Conservation (phyloP, 768 basidiomycete species). For the Cystobasidium tubakii region DNA sequence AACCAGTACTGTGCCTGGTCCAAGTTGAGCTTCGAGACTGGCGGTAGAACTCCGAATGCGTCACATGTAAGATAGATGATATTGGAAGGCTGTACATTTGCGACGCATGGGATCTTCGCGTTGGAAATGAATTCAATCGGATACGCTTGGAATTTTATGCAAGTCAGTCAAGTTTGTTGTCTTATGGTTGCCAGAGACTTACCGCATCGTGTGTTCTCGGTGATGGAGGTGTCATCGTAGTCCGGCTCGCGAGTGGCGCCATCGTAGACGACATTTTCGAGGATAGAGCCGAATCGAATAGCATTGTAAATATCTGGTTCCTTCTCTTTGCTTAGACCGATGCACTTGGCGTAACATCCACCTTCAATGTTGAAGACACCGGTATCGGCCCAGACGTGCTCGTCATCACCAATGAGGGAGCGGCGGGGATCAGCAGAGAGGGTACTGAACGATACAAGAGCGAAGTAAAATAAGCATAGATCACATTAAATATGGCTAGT, state of each 20-base stretch:
- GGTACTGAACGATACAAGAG: conserved; percentile 52
- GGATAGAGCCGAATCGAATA: conserved; percentile 89
- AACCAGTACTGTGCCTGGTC: conserved; percentile 81
- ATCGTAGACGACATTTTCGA: conserved; percentile 98
- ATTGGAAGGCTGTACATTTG: conserved; percentile 85
- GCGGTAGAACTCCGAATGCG: conserved; percentile 90
- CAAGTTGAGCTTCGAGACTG: conserved; percentile 82
- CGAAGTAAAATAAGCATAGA: background rate
- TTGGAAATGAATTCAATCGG: conserved; percentile 96
- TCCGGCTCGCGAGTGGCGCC: conserved; percentile 74
- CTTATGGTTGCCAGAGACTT: no score
- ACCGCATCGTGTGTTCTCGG: conserved; percentile 94
- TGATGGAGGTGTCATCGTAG: conserved; percentile 93
- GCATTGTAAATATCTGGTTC: conserved; percentile 97
- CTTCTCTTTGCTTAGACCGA: conserved; percentile 93
- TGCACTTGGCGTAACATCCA: conserved; percentile 96
- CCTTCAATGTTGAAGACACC: conserved; percentile 99
- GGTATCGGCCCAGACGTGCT: conserved; percentile 97
- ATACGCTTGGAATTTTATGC: conserved; percentile 66
- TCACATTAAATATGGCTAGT: no score
- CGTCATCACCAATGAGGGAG: conserved; percentile 93
- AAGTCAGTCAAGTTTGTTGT: conserved; percentile 62
- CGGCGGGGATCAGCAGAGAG: conserved; percentile 93
- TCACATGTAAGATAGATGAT: conserved; percentile 56
- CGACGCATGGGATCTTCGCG: conserved; percentile 84